Conservation (phyloP, 1,284 basidiomycete genomes). For the Trametes versicolor region DNA sequence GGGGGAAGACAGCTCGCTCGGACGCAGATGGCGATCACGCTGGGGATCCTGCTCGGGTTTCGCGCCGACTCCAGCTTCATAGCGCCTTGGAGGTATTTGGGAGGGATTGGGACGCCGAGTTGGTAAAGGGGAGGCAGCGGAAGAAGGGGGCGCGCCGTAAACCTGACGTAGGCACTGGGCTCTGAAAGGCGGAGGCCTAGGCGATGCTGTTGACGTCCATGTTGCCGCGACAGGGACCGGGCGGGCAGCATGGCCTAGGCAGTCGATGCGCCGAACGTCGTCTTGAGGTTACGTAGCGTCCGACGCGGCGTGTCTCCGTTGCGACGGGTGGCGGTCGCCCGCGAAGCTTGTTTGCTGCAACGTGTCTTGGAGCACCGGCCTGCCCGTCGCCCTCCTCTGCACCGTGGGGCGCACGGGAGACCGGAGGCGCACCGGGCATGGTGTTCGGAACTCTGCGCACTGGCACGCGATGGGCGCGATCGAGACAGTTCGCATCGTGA, state of each 20-base stretch:
- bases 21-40: background rate
- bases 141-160: no score
- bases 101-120: no score
- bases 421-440: background rate
- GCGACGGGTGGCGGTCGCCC: background rate
- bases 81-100: no score
- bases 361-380: background rate
- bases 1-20: background rate
- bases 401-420: background rate
- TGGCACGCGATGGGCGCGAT: background rate
- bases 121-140: no score
- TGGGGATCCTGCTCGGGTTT: background rate
- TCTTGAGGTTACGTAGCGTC: background rate
- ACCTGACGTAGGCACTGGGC: no score
- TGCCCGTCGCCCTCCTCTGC: background rate
- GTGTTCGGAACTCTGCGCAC: background rate
- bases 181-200: no score
- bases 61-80: background rate
- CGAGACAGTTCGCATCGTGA: constrained; percentile 1
- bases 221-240: background rate
- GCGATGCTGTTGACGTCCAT: background rate
- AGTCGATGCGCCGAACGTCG: background rate
- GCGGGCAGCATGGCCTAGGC: background rate
- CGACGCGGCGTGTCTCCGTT: background rate
- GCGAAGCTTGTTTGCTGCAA: background rate